phyloP scores from a whole-genome alignment of 805 yeast species.

The Brettanomyces sp. region DNA sequence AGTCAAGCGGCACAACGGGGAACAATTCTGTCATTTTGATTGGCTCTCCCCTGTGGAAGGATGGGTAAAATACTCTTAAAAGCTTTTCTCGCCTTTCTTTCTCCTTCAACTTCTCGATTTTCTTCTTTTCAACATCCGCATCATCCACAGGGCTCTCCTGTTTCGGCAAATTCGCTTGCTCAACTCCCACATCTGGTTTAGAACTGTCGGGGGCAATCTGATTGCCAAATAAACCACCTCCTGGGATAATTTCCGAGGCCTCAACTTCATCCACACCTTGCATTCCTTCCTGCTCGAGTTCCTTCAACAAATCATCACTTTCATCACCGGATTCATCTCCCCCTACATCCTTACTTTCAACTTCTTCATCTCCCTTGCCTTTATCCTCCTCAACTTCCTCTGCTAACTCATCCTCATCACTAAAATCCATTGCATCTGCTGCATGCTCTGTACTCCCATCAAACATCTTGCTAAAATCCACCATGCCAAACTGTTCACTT shows the following conservation, averaged over 20 bases:
- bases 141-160: neutral
- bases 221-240: slow-evolving; percentile 24
- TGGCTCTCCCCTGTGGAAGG: slow-evolving; percentile 44
- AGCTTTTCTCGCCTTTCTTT: slow-evolving; percentile 25
- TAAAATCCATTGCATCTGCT: slow-evolving; percentile 88
- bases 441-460: slow-evolving; percentile 63
- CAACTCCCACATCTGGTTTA: neutral
- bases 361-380: slow-evolving; percentile 9
- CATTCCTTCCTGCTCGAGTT: slow-evolving; percentile 28
- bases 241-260: slow-evolving; percentile 10
- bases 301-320: slow-evolving; percentile 30
- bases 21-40: slow-evolving; percentile 60
- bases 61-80: slow-evolving; percentile 49
- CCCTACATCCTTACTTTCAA: slow-evolving; percentile 26
- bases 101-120: slow-evolving; percentile 4
- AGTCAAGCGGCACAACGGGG: slow-evolving; percentile 46
- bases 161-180: neutral
- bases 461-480: slow-evolving; percentile 22
- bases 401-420: slow-evolving; percentile 89
- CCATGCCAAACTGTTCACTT: slow-evolving; percentile 13
- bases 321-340: slow-evolving; percentile 28
- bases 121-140: neutral
- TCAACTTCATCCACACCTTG: slow-evolving; percentile 27
- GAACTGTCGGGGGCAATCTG: slow-evolving; percentile 16
- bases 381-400: slow-evolving; percentile 31